Conservation (phyloP, 169 alveolate genomes). For the Eimeria maxima region DNA sequence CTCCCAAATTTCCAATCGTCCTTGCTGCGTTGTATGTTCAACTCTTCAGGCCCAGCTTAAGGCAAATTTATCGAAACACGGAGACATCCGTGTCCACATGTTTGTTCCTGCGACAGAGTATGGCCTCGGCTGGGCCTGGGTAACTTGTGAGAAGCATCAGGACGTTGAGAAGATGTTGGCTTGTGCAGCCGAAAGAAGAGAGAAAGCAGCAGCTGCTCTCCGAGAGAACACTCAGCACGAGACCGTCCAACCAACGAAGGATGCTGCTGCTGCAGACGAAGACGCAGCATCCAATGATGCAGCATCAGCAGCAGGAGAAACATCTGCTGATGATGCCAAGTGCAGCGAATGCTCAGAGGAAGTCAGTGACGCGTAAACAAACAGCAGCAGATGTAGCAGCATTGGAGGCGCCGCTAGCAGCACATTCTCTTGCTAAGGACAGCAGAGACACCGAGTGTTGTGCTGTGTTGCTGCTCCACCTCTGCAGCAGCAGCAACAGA, state of each 20-base stretch:
- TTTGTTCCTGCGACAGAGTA: conserved; percentile 82
- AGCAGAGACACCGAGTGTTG: background rate
- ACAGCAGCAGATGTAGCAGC: background rate
- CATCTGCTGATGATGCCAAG: conserved; percentile 8
- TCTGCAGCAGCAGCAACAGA: background rate
- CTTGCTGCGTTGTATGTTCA: conserved; percentile 2
- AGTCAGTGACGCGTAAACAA: conserved; percentile 13
- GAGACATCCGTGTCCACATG: conserved; percentile 75
- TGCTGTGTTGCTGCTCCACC: background rate
- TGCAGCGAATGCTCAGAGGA: conserved; percentile 31
- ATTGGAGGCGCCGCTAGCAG: background rate
- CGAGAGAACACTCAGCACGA: background rate
- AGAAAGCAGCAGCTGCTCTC: conserved; percentile 13
- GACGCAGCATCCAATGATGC: background rate
- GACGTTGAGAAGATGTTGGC: conserved; percentile 42
- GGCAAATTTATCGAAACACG: conserved; percentile 71
- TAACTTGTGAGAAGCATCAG: conserved; percentile 28
- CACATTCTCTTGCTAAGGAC: background rate
- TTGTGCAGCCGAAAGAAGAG: background rate
- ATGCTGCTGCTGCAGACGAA: background rate
- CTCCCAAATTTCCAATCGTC: too few species aligned
- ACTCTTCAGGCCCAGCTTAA: conserved; percentile 66
- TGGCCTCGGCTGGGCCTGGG: conserved; percentile 85
- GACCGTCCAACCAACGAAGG: background rate
- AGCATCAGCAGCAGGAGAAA: too few species aligned